phyloP scores from a whole-genome alignment of 73 alveolate species.

The Breviolum minutum region DNA sequence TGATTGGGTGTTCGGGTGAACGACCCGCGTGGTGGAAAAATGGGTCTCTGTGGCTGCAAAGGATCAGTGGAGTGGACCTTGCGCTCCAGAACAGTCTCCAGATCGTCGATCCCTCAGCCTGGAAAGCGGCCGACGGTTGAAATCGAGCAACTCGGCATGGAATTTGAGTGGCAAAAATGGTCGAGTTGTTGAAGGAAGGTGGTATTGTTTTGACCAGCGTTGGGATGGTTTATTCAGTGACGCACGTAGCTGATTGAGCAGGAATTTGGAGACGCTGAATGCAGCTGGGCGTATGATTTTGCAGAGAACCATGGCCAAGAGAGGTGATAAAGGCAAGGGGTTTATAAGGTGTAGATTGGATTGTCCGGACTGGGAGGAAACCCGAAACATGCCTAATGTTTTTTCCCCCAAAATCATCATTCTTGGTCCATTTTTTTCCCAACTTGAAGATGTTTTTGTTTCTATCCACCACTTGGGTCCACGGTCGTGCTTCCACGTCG shows the following conservation, averaged over 20 bases:
- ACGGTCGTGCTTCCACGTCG: no score
- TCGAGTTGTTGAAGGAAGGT: neutral
- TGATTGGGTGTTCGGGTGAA: no score
- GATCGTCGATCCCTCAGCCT: neutral
- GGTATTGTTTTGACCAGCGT: no score
- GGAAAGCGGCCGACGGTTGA: neutral
- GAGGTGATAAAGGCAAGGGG: slow-evolving; percentile 20
- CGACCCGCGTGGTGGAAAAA: neutral
- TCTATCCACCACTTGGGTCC: no score
- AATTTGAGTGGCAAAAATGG: no score
- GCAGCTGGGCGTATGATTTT: slow-evolving; percentile 30
- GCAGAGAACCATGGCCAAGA: slow-evolving; percentile 37
- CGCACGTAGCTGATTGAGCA: neutral
- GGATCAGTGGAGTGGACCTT: neutral
- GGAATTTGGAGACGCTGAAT: slow-evolving; percentile 8
- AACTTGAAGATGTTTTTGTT: no score
- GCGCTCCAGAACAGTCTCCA: neutral
- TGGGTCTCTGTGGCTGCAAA: slow-evolving; percentile 28
- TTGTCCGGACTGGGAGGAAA: no score
- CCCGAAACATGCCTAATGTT: no score
- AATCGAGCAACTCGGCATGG: neutral
- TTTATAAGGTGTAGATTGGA: neutral
- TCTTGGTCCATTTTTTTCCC: no score
- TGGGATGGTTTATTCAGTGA: no score
- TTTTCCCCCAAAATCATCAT: no score